phyloP scores from a whole-genome alignment of 352 stramenopile species.

The Pythium aristosporum region DNA sequence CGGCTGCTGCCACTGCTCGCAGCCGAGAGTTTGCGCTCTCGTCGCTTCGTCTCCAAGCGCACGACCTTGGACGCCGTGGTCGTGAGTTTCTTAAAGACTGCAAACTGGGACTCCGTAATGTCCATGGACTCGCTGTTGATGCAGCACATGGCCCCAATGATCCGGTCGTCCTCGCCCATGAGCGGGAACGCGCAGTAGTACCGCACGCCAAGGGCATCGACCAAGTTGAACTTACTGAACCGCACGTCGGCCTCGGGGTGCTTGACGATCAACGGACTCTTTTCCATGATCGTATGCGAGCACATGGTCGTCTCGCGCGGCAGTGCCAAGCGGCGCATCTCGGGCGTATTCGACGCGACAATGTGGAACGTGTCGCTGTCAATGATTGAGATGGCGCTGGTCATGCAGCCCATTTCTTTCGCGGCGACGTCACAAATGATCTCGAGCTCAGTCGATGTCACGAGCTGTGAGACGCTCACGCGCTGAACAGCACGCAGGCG shows the following conservation, averaged over 20 bases:
- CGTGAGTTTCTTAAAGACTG: constrained; percentile 48
- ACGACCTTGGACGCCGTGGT: constrained; percentile 17
- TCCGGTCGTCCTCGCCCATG: constrained; percentile 33
- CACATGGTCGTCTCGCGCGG: constrained; percentile 59
- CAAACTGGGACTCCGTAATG: constrained; percentile 55
- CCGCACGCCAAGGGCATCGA: constrained; percentile 33
- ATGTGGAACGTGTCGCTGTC: constrained; percentile 33
- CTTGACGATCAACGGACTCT: constrained; percentile 42
- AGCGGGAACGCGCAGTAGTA: constrained; percentile 76
- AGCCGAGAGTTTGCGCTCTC: not conserved
- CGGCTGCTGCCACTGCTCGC: not conserved
- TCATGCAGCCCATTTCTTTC: constrained; percentile 46
- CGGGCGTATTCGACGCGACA: constrained; percentile 37
- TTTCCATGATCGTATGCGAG: constrained; percentile 50
- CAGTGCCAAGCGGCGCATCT: constrained; percentile 31
- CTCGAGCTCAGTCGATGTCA: constrained; percentile 39
- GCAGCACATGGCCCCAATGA: constrained; percentile 53
- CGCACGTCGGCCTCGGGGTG: constrained; percentile 56
- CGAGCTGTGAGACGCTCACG: constrained; percentile 12
- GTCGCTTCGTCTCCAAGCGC: constrained; percentile 6
- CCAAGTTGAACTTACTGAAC: constrained; percentile 22
- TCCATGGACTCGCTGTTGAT: constrained; percentile 33
- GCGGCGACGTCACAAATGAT: constrained; percentile 57
- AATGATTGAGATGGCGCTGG: constrained; percentile 57
- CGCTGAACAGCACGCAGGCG: constrained; percentile 12